Conservation (phyloP, 1,139 yeast species). For the Pichia sp. region DNA sequence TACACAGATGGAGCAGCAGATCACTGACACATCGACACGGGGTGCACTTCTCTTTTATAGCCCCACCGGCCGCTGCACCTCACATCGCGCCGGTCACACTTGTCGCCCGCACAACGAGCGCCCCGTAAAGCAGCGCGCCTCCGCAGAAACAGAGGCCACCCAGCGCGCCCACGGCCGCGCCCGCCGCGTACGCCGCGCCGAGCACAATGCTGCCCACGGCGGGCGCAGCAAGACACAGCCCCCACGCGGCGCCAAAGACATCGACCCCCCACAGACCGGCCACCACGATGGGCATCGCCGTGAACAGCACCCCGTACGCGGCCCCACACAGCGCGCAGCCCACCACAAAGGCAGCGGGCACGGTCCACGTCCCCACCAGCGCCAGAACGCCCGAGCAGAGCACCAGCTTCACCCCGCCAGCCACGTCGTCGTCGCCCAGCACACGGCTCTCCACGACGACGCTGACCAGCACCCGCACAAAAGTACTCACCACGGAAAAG, state of each 20-base stretch:
- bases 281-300: constrained; percentile 75
- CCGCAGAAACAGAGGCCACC: background rate
- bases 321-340: constrained; percentile 58
- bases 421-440: background rate
- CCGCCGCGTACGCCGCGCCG: constrained; percentile 62
- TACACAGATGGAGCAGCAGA: too few species aligned
- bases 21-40: background rate
- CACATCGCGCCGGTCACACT: background rate
- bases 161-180: background rate
- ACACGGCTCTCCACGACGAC: background rate
- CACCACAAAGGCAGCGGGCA: constrained; percentile 11
- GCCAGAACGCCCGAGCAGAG: background rate
- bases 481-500: background rate
- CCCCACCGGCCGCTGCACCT: too few species aligned
- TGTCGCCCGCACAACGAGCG: too few species aligned
- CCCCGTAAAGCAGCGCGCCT: background rate
- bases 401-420: background rate
- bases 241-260: constrained; percentile 90
- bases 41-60: background rate
- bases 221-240: constrained; percentile 84
- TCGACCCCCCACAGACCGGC: constrained; percentile 87
- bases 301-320: constrained; percentile 78
- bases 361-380: background rate
- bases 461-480: background rate
- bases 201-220: constrained; percentile 73